phyloP scores from a whole-genome alignment of 2,329 filamentous ascomycete genomes.

The Exophiala viscosa region DNA sequence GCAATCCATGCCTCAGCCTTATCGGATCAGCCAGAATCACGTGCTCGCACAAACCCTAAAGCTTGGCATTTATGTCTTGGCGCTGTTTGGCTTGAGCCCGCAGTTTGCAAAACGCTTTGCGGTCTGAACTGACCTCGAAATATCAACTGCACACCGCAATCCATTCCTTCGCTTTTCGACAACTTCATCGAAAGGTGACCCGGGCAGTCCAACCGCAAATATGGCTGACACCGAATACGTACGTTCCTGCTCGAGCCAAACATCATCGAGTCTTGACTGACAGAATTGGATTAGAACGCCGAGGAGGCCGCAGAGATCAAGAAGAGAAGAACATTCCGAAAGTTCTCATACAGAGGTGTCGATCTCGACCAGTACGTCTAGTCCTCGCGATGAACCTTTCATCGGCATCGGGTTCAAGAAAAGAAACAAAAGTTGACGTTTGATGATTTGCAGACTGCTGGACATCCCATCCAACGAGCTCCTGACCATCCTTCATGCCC shows the following conservation, averaged over 20 bases:
- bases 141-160: constrained; percentile 30
- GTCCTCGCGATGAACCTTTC: constrained; percentile 7
- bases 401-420: constrained; percentile 6
- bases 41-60: constrained; percentile 2
- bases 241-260: constrained; percentile 44
- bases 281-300: constrained; percentile 64
- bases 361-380: constrained; percentile 94
- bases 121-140: constrained; percentile 4
- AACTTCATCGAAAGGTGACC: constrained; percentile 42
- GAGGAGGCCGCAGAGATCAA: constrained; percentile 99
- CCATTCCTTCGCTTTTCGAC: constrained; percentile 45
- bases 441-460: constrained; percentile 67
- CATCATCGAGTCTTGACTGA: constrained; percentile 15
- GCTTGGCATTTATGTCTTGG: too few species aligned
- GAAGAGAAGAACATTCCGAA: constrained; percentile 99
- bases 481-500: constrained; percentile 98
- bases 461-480: constrained; percentile 98
- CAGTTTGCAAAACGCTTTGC: too few species aligned
- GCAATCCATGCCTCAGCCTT: too few species aligned
- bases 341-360: constrained; percentile 99
- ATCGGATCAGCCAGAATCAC: neutral
- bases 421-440: constrained; percentile 30
- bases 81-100: neutral
- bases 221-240: constrained; percentile 91
- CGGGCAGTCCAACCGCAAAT: constrained; percentile 53